Evolutionary conservation across 2,329 filamentous ascomycete species (phyloP).

Genomic region (Scytalidium sp.): DNA sequence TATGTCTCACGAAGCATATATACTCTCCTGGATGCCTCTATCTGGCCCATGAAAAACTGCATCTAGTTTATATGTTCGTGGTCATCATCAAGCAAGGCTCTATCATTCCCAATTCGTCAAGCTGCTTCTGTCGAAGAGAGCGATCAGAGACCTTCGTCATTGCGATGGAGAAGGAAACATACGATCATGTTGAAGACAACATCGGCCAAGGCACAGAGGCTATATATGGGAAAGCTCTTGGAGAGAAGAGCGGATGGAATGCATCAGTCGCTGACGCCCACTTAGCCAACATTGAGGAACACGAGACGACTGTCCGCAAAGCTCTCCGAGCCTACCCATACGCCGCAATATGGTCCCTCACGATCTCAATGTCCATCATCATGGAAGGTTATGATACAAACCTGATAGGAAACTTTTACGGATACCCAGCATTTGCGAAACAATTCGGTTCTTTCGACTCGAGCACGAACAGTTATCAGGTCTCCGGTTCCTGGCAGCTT

Average conservation of each 20-base stretch:
- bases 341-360: constrained; percentile 74
- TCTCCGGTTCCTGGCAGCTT: constrained; percentile 26
- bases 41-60: too few species aligned
- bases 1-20: too few species aligned
- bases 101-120: too few species aligned
- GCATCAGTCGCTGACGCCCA: neutral
- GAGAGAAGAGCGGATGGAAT: neutral
- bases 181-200: too few species aligned
- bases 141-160: too few species aligned
- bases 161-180: too few species aligned
- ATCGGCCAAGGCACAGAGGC: too few species aligned
- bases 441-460: constrained; percentile 11
- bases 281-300: constrained; percentile 5
- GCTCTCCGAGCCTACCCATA: constrained; percentile 80
- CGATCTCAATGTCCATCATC: constrained; percentile 81
- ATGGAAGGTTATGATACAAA: constrained; percentile 55
- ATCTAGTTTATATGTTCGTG: too few species aligned
- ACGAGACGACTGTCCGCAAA: constrained; percentile 36
- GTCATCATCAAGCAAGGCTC: too few species aligned
- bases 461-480: constrained; percentile 16
- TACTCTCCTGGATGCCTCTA: too few species aligned
- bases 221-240: too few species aligned
- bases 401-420: constrained; percentile 33
- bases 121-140: too few species aligned
- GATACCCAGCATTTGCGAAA: constrained; percentile 22